These are phyloP conservation scores for Silene conica DNA, from an alignment of 148 eudicot genomes.

Conservation along the genomic window DNA sequence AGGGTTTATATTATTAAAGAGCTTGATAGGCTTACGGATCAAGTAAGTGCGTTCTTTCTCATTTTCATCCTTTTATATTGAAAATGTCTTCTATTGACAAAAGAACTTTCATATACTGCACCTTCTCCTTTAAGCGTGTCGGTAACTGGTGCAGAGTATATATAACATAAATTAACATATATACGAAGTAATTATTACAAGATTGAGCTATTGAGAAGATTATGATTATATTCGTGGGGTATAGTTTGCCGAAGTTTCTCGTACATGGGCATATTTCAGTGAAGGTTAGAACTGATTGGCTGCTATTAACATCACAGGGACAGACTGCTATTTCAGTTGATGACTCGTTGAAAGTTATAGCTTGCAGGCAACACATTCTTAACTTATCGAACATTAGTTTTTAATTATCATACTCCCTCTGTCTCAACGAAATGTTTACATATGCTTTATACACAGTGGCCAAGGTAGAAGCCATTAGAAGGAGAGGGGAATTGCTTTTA, in stretches of 20 bases:
- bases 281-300: background rate
- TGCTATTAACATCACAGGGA: conserved; percentile 48
- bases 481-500: too few relatives aligned
- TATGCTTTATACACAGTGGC: too few relatives aligned
- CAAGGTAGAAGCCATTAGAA: too few relatives aligned
- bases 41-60: conserved; percentile 37
- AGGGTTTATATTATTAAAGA: conserved; percentile 65
- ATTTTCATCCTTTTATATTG: too few relatives aligned
- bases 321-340: conserved; percentile 67
- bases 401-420: background rate
- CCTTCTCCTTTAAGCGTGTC: conserved; percentile 1
- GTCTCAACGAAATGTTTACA: too few relatives aligned
- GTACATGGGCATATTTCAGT: background rate
- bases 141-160: background rate
- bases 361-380: conserved; percentile 56
- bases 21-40: conserved; percentile 82
- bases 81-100: background rate
- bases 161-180: background rate
- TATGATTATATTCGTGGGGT: background rate
- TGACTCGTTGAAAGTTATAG: conserved; percentile 70
- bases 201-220: background rate
- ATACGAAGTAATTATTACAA: background rate
- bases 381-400: background rate
- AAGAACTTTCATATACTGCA: background rate
- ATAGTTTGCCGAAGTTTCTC: background rate